Conservation (phyloP, 352 stramenopile genomes). For the Phytophthora sojae region DNA sequence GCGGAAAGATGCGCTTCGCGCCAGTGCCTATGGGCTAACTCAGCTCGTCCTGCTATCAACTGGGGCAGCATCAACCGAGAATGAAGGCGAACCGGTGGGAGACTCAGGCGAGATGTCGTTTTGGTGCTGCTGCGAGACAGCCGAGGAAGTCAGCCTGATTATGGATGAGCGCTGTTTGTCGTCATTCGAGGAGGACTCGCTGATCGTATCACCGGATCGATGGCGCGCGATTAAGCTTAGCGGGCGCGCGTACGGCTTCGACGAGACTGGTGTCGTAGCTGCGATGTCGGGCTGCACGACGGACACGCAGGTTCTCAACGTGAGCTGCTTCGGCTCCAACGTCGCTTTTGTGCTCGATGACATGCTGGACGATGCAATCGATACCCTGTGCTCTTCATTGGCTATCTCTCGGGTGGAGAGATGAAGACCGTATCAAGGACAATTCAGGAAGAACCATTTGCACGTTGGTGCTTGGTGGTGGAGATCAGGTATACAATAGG, state of each 20-base stretch:
- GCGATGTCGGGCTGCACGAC: slow-evolving; percentile 87
- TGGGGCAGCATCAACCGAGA: slow-evolving; percentile 16
- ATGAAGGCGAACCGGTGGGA: slow-evolving; percentile 18
- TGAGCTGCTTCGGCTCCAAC: slow-evolving; percentile 88
- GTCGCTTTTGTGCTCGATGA: slow-evolving; percentile 86
- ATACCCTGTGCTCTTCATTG: slow-evolving; percentile 69
- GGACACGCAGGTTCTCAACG: slow-evolving; percentile 86
- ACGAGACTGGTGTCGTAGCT: slow-evolving; percentile 88
- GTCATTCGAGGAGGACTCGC: slow-evolving; percentile 73
- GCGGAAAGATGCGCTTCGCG: slow-evolving; percentile 74
- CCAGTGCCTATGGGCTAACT: slow-evolving; percentile 83
- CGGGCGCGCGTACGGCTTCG: slow-evolving; percentile 81
- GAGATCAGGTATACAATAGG: slow-evolving; percentile 33
- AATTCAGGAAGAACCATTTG: slow-evolving; percentile 13
- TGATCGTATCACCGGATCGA: slow-evolving; percentile 86
- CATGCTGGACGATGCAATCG: slow-evolving; percentile 75
- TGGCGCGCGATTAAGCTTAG: slow-evolving; percentile 90
- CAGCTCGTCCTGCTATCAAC: slow-evolving; percentile 74
- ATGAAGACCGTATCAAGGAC: slow-evolving; percentile 28
- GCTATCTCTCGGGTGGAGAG: slow-evolving; percentile 76
- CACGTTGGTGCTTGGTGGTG: slow-evolving; percentile 14
- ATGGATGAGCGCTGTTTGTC: slow-evolving; percentile 71
- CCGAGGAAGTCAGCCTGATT: slow-evolving; percentile 86
- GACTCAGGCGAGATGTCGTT: slow-evolving; percentile 58
- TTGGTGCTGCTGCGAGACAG: slow-evolving; percentile 88